Base-by-base conservation (phyloP, 768 basidiomycete species). In the Tephrocybe sp. region DNA sequence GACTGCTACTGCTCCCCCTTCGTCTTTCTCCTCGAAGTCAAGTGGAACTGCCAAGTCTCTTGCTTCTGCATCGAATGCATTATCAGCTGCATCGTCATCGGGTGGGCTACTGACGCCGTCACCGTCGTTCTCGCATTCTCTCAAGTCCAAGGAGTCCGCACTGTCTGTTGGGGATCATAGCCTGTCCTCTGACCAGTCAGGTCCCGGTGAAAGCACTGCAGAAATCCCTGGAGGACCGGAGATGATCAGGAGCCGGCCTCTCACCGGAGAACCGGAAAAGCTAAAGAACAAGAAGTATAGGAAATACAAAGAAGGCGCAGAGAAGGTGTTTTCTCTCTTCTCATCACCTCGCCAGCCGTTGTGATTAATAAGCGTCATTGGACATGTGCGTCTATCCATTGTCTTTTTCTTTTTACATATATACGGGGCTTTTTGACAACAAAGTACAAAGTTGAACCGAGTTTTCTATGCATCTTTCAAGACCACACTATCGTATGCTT, bases 241-340 rank as follows among this genome's bases (percentile, higher is more conserved):
- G 27, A 53, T 51, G 27, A 43, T 54, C 12, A 57, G 52, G 60
- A 60, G 30, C 44, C 53, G 41, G n/a, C 60, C 69, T 22, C 61
- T 62, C 8, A 51, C 50, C 4, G 75, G 77, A 43, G 72, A 79
- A 49, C 71, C 75, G n/a, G 78, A 84, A 60, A 84, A 81, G 63
- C 72, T 72, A 53, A 85, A 79, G 79, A 83, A 66, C 61, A 89
- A 81, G 74, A 91, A 87, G 68, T 65, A 89, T 67, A 88, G 86
- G 76, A 90, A 85, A 71, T 89, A 89, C 73, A 92, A 91, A 71
- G 85, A 90, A 62, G 87, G 85, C 53, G 89, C 90, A 2, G 89
- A 91, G 73, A 92, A 92, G 56, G 79, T 92, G 47, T 76, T 92
- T 50, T 89, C 89, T 26, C 72, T 92, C 55, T 92, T 92, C 66